phyloP scores from a whole-genome alignment of 495 filamentous ascomycete genomes.

The Choiromyces venosus region DNA sequence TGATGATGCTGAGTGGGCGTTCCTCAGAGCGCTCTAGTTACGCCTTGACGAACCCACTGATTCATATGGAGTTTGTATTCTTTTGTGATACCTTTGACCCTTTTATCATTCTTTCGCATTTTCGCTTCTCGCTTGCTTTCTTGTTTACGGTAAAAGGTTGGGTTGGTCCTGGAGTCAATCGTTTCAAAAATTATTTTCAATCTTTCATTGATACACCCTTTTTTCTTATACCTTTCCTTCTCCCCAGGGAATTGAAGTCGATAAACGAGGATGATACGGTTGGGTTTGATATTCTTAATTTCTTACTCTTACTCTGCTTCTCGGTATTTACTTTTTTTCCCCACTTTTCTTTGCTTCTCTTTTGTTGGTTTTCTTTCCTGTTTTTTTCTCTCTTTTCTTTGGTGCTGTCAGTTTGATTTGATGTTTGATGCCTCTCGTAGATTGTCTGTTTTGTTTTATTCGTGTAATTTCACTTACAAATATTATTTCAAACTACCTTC shows the following conservation, averaged over 20 bases:
- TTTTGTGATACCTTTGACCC: constrained; percentile 16
- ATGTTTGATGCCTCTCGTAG: constrained; percentile 1
- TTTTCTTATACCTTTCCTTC: constrained; percentile 6
- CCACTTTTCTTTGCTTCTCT: constrained; percentile 5
- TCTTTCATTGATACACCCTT: neutral
- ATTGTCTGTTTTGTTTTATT: constrained; percentile 4
- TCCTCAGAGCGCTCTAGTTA: neutral
- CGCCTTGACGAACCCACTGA: constrained; percentile 7
- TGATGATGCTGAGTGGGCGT: constrained; percentile 7
- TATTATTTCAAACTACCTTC: neutral
- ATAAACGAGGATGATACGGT: neutral
- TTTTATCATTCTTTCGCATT: neutral
- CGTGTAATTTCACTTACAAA: neutral
- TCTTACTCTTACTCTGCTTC: neutral
- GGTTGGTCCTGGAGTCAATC: constrained; percentile 33
- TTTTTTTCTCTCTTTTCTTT: neutral
- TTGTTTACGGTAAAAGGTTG: constrained; percentile 31
- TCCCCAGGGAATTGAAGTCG: neutral
- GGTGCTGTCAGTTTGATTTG: neutral
- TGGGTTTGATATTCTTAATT: neutral
- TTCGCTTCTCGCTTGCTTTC: neutral
- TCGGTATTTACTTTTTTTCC: neutral
- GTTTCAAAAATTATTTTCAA: constrained; percentile 13
- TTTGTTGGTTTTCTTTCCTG: neutral
- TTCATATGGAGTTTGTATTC: constrained; percentile 26